Base-by-base conservation (phyloP, 768 basidiomycete species). In the Suillus hirtellus region DNA sequence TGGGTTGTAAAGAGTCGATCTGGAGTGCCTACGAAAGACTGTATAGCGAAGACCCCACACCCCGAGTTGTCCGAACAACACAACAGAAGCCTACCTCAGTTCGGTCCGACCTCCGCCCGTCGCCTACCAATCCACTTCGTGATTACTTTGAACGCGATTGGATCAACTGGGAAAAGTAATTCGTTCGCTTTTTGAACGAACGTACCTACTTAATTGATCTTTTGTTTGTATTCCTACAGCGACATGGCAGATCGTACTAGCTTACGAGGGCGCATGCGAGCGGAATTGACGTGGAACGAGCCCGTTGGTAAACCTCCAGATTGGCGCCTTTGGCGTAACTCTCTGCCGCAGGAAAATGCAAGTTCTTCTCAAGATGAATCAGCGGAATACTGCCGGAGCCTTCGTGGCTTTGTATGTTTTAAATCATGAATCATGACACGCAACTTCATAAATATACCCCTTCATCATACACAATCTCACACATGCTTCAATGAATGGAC, bases 211-310 rank as follows among this genome's bases (percentile, higher is more conserved):
- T 63, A 63, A 40, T 65, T 69, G 58, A 65, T 44, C 27, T 50
- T 60, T 4, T 11, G 11, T 31, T 63, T 60, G 2, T 12, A 5
- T 31, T 63, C 52, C 64, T 64, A 24, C 63, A 92, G 90, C 66
- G 90, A 93, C 65, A 92, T 93, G 91, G 78, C 78, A 47, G 88
- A 89, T 67, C 87, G 90, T 14, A 86, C 89, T 50, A 80, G 81
- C 55, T 83, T 90, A 77, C 83, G 86, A 43, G 76, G 77, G 17
- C 75, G 76, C 55, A 75, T 90, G 35, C 73, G 75, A 53, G 73
- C 78, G 4, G 78, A 81, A 60, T 70, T 87, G 35, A 71, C 70
- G 17, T 91, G 89, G 90, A 59, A 69, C 2, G 83, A 83, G 62
- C 82, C 84, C 34, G 66, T 74, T 10, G 80, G 79, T 15, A 80